A percentile compares a stretch with the other conserved stretches of the same genome.
phyloP scores from a whole-genome alignment of 371 early-diverging fungal genomes.

The Fennellomyces sp. region DNA sequence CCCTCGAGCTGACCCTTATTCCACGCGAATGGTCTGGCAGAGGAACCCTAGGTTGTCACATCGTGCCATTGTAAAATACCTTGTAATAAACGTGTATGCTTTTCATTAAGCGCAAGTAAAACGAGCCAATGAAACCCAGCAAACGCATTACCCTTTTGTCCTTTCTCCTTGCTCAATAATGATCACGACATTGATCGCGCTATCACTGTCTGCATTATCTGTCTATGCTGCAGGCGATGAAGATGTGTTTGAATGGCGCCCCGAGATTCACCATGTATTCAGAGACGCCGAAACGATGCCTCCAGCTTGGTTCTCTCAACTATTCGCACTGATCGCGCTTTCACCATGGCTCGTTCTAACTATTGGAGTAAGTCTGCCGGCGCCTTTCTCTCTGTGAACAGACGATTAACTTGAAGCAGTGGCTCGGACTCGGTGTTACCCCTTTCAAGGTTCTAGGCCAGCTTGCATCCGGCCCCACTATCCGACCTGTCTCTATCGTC shows the following conservation, averaged over 20 bases:
- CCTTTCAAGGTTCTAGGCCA: constrained; percentile 37
- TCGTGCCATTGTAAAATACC: constrained; percentile 20
- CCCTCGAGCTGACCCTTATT: constrained; percentile 39
- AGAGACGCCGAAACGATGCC: constrained; percentile 67
- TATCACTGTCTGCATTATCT: not conserved
- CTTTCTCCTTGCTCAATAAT: not conserved
- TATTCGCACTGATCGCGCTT: constrained; percentile 60
- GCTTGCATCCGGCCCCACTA: constrained; percentile 23
- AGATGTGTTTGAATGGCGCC: constrained; percentile 51
- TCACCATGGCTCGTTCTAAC: constrained; percentile 69
- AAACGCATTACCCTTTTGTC: not conserved
- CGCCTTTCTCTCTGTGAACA: not conserved
- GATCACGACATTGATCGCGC: not conserved
- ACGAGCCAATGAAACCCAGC: not conserved
- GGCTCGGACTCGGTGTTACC: constrained; percentile 56
- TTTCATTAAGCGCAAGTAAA: not conserved
- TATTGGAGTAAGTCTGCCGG: constrained; percentile 56
- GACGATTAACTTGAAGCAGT: constrained; percentile 42
- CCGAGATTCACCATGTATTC: constrained; percentile 74
- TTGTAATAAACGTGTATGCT: not conserved
- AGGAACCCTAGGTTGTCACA: constrained; percentile 75
- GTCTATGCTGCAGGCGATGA: constrained; percentile 45
- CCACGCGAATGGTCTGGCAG: constrained; percentile 79
- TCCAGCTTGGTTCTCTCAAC: constrained; percentile 53
- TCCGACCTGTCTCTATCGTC: constrained; percentile 46